These are phyloP conservation scores for Aschersonia sp. DNA, from an alignment of 2,329 filamentous ascomycete genomes.

Conservation along the genomic window DNA sequence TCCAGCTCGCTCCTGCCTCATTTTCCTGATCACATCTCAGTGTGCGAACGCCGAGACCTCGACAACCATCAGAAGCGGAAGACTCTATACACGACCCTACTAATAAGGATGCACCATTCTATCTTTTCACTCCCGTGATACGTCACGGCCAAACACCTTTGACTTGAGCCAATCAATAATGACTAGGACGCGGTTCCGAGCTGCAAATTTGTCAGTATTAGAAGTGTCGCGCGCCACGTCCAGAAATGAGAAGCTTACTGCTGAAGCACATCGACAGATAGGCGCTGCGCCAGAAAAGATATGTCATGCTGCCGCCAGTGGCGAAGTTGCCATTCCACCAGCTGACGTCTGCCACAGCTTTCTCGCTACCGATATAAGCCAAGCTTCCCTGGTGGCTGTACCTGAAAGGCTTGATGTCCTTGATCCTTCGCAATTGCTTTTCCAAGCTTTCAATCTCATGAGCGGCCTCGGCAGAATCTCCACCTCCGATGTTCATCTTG, in stretches of 20 bases:
- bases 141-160: conserved; percentile 90
- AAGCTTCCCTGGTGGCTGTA: conserved; percentile 96
- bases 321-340: conserved; percentile 97
- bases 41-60: too few relatives aligned
- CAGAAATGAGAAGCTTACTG: conserved; percentile 48
- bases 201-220: conserved; percentile 24
- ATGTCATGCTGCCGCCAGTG: conserved; percentile 83
- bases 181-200: conserved; percentile 87
- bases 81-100: too few relatives aligned
- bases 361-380: conserved; percentile 96
- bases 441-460: conserved; percentile 73
- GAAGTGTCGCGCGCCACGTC: too few relatives aligned
- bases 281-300: conserved; percentile 95
- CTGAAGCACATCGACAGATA: conserved; percentile 99
- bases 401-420: conserved; percentile 94
- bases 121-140: conserved; percentile 57
- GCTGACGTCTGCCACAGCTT: conserved; percentile 91
- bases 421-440: conserved; percentile 75
- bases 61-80: too few relatives aligned
- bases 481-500: conserved; percentile 43
- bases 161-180: conserved; percentile 94
- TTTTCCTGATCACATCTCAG: too few relatives aligned
- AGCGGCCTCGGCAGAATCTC: conserved; percentile 53
- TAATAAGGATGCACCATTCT: too few relatives aligned
- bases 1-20: too few relatives aligned